Evolutionary conservation across 2,329 filamentous ascomycete genomes (phyloP).

Genomic region (Coniella vitis): DNA sequence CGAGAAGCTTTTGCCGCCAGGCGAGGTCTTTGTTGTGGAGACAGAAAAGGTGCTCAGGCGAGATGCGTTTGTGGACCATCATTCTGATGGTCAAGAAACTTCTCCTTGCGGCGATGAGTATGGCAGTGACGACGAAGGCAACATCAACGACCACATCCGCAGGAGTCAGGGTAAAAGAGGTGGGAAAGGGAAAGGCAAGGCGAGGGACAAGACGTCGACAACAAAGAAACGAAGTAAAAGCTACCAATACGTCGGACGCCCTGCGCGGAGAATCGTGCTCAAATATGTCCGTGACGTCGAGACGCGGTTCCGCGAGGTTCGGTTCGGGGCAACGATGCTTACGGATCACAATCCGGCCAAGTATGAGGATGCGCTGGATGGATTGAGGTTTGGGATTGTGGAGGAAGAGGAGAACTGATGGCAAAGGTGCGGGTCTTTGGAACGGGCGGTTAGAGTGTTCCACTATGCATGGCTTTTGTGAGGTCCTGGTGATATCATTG

Average conservation of each 20-base stretch:
- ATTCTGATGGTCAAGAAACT: no score
- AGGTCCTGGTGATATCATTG: no score
- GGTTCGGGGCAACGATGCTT: slow-evolving; percentile 68
- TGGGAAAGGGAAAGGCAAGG: no score
- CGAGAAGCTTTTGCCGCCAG: slow-evolving; percentile 65
- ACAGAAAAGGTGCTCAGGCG: slow-evolving; percentile 60
- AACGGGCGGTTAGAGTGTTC: no score
- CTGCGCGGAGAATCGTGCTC: slow-evolving; percentile 61
- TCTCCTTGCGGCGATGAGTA: no score
- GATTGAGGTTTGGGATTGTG: slow-evolving; percentile 45
- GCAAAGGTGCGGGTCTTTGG: no score
- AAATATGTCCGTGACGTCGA: slow-evolving; percentile 68
- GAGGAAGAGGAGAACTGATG: slow-evolving; percentile 13
- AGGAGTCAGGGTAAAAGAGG: neutral
- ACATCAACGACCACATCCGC: neutral
- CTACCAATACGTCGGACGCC: slow-evolving; percentile 44
- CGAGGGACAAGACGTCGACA: neutral
- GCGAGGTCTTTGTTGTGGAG: slow-evolving; percentile 69
- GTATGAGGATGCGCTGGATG: slow-evolving; percentile 64
- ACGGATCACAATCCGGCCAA: slow-evolving; percentile 68
- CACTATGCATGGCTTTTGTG: no score
- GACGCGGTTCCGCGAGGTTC: slow-evolving; percentile 60
- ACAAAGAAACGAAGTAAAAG: neutral
- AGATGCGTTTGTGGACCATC: slow-evolving; percentile 49
- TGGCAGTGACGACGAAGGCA: slow-evolving; percentile 14